Percentiles rank a stretch among this genome's conserved stretches.
phyloP scores from a whole-genome alignment of 2,329 filamentous ascomycete genomes.

The Elsinoe ampelina region DNA sequence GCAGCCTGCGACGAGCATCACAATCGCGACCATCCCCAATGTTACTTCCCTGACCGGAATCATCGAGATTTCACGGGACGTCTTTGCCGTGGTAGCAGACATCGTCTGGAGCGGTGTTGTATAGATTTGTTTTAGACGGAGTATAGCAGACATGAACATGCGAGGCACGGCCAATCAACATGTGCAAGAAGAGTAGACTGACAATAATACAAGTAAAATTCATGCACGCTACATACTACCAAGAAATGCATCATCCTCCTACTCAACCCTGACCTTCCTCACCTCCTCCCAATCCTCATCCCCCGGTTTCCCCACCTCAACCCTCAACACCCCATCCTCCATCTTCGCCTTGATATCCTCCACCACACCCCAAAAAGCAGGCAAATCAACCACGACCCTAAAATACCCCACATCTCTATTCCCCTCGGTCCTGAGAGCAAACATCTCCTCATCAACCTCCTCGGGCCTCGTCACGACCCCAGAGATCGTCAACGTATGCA shows the following conservation, averaged over 20 bases:
- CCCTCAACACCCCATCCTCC: constrained; percentile 65
- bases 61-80: background rate
- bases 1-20: background rate
- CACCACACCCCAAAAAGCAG: constrained; percentile 39
- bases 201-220: too few relatives aligned
- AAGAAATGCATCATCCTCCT: constrained; percentile 16
- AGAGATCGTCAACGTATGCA: constrained; percentile 54
- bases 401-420: constrained; percentile 69
- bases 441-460: constrained; percentile 56
- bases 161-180: too few relatives aligned
- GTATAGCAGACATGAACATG: background rate
- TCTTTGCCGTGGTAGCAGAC: background rate
- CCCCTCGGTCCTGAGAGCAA: constrained; percentile 52
- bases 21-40: background rate
- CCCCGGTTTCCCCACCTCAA: constrained; percentile 68
- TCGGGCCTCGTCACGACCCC: constrained; percentile 66
- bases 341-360: constrained; percentile 63
- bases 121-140: background rate
- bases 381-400: constrained; percentile 57
- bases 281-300: constrained; percentile 54
- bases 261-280: constrained; percentile 44
- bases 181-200: background rate
- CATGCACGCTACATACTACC: too few relatives aligned
- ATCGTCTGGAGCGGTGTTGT: background rate
- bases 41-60: background rate